Evolutionary conservation across 163 green algal genomes (phyloP).

Genomic region (Scenedesmus sp.): DNA sequence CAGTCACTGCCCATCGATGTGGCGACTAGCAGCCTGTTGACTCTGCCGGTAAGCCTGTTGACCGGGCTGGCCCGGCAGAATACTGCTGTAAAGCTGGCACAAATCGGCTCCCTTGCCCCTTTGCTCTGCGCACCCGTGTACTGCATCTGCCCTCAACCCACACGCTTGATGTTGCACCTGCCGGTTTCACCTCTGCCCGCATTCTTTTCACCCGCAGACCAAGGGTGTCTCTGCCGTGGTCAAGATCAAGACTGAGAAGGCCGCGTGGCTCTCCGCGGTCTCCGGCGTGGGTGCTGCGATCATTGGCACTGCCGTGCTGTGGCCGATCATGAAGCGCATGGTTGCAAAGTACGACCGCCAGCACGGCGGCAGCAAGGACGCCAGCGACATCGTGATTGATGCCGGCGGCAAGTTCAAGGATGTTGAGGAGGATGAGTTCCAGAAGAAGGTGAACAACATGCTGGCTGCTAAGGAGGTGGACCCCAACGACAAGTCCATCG

Average conservation of each 20-base stretch:
- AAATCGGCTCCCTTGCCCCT: too few relatives aligned
- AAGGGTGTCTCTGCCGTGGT: constrained; percentile 54
- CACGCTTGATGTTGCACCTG: too few relatives aligned
- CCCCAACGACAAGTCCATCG: constrained; percentile 41
- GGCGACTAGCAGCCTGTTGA: too few relatives aligned
- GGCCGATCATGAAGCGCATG: not conserved
- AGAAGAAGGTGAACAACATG: constrained; percentile 30
- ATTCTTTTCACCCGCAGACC: constrained; percentile 41
- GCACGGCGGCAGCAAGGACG: not conserved
- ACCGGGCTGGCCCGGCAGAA: too few relatives aligned
- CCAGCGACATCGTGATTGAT: not conserved
- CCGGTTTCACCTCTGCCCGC: not conserved
- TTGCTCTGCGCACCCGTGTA: too few relatives aligned
- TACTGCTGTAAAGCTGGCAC: too few relatives aligned
- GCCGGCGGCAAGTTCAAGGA: constrained; percentile 22
- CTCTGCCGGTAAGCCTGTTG: too few relatives aligned
- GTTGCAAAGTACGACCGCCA: not conserved
- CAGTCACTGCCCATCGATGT: too few relatives aligned
- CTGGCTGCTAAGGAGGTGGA: constrained; percentile 28
- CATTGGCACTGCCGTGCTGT: not conserved
- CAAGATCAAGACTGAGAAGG: constrained; percentile 13
- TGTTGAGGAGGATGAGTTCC: constrained; percentile 33
- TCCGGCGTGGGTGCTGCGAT: constrained; percentile 43
- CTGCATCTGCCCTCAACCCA: too few relatives aligned
- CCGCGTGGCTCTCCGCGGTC: constrained; percentile 44